Percentiles rank a stretch among this genome's conserved stretches.
phyloP scores from a whole-genome alignment of 306 rosid genomes.

The Quercus robur region DNA sequence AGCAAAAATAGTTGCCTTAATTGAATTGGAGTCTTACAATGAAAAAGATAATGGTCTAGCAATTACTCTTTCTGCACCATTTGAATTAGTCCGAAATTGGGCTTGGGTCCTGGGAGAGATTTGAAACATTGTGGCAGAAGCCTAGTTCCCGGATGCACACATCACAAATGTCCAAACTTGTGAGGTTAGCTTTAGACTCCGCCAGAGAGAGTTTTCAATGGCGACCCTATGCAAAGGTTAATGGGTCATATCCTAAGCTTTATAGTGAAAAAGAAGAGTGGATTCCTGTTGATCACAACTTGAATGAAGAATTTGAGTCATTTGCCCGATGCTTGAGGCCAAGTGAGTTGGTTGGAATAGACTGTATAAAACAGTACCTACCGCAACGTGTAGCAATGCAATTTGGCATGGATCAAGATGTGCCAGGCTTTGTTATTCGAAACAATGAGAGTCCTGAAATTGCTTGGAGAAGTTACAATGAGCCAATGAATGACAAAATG shows the following conservation, averaged over 20 bases:
- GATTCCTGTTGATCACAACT: background rate
- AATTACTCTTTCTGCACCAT: conserved; percentile 24
- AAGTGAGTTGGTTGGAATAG: conserved; percentile 37
- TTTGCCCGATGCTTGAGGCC: conserved; percentile 31
- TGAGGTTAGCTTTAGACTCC: conserved; percentile 11
- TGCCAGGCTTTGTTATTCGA: conserved; percentile 30
- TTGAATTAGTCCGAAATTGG: conserved; percentile 49
- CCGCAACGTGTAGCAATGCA: conserved; percentile 61
- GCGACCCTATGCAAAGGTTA: conserved; percentile 37
- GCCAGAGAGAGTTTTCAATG: conserved; percentile 25
- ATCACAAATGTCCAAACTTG: background rate
- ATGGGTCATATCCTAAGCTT: background rate
- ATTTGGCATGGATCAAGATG: background rate
- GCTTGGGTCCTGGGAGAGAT: conserved; percentile 58
- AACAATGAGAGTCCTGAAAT: background rate
- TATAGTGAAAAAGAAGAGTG: conserved; percentile 8
- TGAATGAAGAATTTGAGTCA: conserved; percentile 11
- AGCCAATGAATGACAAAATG: background rate
- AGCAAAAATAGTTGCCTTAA: background rate
- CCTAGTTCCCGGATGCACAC: background rate
- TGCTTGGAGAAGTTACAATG: conserved; percentile 13
- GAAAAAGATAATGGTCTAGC: background rate
- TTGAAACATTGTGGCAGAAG: conserved; percentile 9
- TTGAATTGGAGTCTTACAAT: background rate
- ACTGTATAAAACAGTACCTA: conserved; percentile 20